Evolutionary conservation across 2,329 filamentous ascomycete species (phyloP).

Genomic region (Pseudogymnoascus sp.): DNA sequence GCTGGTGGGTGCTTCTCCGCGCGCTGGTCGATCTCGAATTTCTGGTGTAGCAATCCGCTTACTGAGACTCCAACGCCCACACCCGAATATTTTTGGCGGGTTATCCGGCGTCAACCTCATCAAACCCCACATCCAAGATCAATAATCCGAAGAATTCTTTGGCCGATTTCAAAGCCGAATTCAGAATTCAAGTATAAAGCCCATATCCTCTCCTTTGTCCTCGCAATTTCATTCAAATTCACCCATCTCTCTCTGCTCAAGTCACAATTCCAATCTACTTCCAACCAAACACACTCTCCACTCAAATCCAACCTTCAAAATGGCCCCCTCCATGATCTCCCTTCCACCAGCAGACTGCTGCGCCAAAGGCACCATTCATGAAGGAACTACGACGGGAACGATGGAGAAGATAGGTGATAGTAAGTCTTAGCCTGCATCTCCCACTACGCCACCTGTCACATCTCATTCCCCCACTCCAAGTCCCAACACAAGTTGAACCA

Average conservation of each 20-base stretch:
- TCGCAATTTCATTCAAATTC: background rate
- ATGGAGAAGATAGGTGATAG: conserved; percentile 12
- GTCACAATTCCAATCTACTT: too few species aligned
- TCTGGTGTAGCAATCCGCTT: background rate
- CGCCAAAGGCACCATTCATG: background rate
- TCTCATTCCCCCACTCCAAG: background rate
- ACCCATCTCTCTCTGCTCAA: background rate
- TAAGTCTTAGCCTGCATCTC: conserved; percentile 5
- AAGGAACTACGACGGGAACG: conserved; percentile 2
- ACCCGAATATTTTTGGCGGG: background rate
- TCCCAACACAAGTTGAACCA: background rate
- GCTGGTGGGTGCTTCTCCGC: background rate
- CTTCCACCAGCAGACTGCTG: conserved; percentile 8
- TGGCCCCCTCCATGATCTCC: background rate
- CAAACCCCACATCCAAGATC: background rate
- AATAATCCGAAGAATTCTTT: background rate
- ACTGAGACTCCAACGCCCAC: too few species aligned
- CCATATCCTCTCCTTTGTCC: background rate
- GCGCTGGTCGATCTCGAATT: background rate
- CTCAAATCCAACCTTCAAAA: background rate
- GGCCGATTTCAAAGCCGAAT: background rate
- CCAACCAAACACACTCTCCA: background rate
- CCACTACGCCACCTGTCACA: background rate
- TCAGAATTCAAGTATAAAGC: background rate
- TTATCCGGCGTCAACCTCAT: background rate